Evolutionary conservation across 192 early-diverging fungal genomes (phyloP).

Genomic region (Rhizophlyctis rosea): DNA sequence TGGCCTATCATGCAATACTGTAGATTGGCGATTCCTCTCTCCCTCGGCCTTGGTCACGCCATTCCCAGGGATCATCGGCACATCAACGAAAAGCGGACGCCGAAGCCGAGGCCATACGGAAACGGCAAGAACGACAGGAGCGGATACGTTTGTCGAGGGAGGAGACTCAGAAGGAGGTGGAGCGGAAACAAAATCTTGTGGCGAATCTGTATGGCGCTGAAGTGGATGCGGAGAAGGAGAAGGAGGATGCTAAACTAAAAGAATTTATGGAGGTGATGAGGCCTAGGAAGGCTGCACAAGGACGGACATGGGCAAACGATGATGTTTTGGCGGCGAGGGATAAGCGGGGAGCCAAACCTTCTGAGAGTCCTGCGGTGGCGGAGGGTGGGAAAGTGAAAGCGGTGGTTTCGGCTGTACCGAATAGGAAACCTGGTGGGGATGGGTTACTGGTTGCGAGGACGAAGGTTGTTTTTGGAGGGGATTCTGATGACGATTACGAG

Average conservation of each 20-base stretch:
- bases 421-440: constrained; percentile 60
- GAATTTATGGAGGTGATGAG: constrained; percentile 88
- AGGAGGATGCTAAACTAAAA: constrained; percentile 71
- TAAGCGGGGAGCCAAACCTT: constrained; percentile 21
- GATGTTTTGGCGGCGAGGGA: constrained; percentile 47
- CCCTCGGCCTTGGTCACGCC: constrained; percentile 86
- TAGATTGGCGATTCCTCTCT: constrained; percentile 78
- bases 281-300: constrained; percentile 60
- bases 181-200: constrained; percentile 49
- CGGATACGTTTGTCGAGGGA: constrained; percentile 11
- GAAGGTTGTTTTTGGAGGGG: constrained; percentile 51
- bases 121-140: constrained; percentile 32
- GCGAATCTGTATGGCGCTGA: constrained; percentile 42
- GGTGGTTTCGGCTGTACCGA: constrained; percentile 45
- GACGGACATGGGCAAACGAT: constrained; percentile 91
- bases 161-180: constrained; percentile 34
- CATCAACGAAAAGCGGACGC: constrained; percentile 50
- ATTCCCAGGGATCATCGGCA: constrained; percentile 83
- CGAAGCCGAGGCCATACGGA: constrained; percentile 18
- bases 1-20: neutral
- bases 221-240: too few relatives aligned
- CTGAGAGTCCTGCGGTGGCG: too few relatives aligned
- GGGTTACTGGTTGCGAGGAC: constrained; percentile 58
- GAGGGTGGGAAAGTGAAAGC: constrained; percentile 37
- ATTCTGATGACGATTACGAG: constrained; percentile 75